Conservation (phyloP, 164 flowering plant species). For the Berberis vulgaris region DNA sequence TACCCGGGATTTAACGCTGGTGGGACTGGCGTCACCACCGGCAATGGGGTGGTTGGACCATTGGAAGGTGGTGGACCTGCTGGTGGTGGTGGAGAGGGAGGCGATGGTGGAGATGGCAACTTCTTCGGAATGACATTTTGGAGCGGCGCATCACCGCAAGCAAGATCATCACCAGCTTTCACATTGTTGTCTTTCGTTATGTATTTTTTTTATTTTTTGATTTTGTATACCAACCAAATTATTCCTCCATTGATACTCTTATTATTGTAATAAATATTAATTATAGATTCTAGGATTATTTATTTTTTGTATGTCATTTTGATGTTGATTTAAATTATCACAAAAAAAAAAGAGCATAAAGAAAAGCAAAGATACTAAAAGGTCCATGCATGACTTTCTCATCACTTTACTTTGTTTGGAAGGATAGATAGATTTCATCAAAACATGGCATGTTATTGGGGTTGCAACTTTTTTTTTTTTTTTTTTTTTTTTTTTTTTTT, state of each 20-base stretch:
- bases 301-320: neutral
- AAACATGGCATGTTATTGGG: too few relatives aligned
- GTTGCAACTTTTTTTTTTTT: too few relatives aligned
- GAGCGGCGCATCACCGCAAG: slow-evolving; percentile 21
- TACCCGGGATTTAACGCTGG: slow-evolving; percentile 26
- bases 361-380: too few relatives aligned
- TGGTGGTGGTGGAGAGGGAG: slow-evolving; percentile 1
- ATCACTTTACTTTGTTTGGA: too few relatives aligned
- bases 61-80: neutral
- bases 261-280: neutral
- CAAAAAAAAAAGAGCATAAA: too few relatives aligned
- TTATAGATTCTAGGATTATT: neutral
- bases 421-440: too few relatives aligned
- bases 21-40: slow-evolving; percentile 14
- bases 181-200: slow-evolving; percentile 2
- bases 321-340: too few relatives aligned
- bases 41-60: slow-evolving; percentile 7
- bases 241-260: neutral
- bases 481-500: too few relatives aligned
- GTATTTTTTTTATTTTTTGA: neutral
- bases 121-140: slow-evolving; percentile 45
- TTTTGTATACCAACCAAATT: slow-evolving; percentile 7
- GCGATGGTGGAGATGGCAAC: slow-evolving; percentile 16
- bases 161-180: slow-evolving; percentile 17
- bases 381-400: too few relatives aligned